Conservation (phyloP, 257 asterid species). For the Nicotiana paniculata region DNA sequence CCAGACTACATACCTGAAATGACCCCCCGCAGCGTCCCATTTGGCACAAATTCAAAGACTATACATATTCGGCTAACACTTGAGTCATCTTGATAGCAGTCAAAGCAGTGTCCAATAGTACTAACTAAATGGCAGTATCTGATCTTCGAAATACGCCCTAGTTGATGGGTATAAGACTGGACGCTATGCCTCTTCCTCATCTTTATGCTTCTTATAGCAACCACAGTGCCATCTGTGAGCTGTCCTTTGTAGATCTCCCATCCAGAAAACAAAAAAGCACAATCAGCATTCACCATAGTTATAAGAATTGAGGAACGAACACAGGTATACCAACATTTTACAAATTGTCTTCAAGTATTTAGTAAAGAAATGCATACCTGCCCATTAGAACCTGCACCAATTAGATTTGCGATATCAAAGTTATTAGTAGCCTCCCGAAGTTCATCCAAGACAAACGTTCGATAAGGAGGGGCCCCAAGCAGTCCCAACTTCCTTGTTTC, state of each 20-base stretch:
- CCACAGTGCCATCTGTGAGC: constrained; percentile 53
- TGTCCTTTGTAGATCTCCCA: constrained; percentile 62
- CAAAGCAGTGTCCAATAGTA: constrained; percentile 80
- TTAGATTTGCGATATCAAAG: constrained; percentile 42
- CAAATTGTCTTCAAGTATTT: background rate
- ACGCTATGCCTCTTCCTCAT: constrained; percentile 40
- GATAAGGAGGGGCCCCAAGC: constrained; percentile 59
- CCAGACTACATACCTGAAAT: constrained; percentile 44
- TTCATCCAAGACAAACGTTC: constrained; percentile 68
- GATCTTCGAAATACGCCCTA: constrained; percentile 59
- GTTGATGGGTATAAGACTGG: constrained; percentile 64
- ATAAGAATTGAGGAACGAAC: background rate
- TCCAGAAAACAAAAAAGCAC: background rate
- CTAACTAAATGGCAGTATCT: constrained; percentile 69
- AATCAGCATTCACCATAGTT: background rate
- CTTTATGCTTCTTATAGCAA: constrained; percentile 59
- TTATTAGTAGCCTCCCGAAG: constrained; percentile 79
- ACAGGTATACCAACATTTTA: background rate
- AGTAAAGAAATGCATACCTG: constrained; percentile 37
- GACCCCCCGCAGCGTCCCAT: constrained; percentile 48
- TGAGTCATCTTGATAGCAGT: constrained; percentile 58
- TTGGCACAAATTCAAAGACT: constrained; percentile 62
- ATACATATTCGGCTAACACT: constrained; percentile 43
- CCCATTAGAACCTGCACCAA: constrained; percentile 56
- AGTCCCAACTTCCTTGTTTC: constrained; percentile 75